phyloP scores from a whole-genome alignment of 2,329 filamentous ascomycete species.

The Dendryphion nanum region DNA sequence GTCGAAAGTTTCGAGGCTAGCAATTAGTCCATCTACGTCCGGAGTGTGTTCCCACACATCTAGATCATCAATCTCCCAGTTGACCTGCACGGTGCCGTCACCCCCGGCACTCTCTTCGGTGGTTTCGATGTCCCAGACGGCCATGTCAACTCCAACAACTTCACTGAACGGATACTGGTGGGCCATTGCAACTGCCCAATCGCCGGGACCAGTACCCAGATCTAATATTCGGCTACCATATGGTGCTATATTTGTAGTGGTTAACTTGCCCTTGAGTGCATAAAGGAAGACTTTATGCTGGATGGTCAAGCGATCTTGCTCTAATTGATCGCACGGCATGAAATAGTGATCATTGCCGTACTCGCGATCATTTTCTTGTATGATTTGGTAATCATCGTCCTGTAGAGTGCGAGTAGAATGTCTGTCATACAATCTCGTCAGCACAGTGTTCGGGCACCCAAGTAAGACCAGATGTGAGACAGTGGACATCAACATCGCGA shows the following conservation, averaged over 20 bases:
- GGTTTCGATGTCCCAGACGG: conserved; percentile 52
- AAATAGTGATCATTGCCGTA: conserved; percentile 63
- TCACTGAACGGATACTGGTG: conserved; percentile 44
- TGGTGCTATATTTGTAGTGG: conserved; percentile 30
- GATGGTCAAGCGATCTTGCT: conserved; percentile 62
- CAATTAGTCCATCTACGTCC: conserved; percentile 24
- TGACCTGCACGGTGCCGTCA: conserved; percentile 15
- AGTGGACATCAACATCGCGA: background rate
- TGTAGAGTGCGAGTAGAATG: conserved; percentile 38
- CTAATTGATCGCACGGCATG: conserved; percentile 66
- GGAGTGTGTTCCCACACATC: conserved; percentile 33
- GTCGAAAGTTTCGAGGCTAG: conserved; percentile 21
- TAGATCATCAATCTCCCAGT: conserved; percentile 39
- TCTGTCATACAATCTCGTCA: conserved; percentile 13
- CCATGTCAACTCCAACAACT: conserved; percentile 50
- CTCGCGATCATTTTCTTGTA: conserved; percentile 59
- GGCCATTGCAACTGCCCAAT: conserved; percentile 51
- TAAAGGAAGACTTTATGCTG: conserved; percentile 61
- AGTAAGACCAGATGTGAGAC: background rate
- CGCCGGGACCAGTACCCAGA: conserved; percentile 50
- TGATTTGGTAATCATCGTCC: conserved; percentile 54
- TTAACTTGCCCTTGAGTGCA: conserved; percentile 35
- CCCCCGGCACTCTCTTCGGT: conserved; percentile 38
- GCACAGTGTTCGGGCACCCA: no score
- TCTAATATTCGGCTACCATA: conserved; percentile 32